Conservation (phyloP, 768 basidiomycete genomes). For the Termitomyces titanicus region DNA sequence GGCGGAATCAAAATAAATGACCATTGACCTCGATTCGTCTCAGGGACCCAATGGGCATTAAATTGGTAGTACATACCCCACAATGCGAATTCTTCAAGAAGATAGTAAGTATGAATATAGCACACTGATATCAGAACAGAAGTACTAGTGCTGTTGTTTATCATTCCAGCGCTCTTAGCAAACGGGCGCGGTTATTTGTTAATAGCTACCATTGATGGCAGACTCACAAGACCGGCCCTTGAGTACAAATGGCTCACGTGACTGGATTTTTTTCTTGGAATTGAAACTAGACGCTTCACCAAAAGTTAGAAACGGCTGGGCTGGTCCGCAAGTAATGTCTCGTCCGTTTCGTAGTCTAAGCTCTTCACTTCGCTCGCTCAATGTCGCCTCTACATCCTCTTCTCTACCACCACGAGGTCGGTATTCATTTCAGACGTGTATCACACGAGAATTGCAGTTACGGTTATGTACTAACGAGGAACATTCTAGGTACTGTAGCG, state of each 20-base stretch:
- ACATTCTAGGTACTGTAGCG: conserved; percentile 12
- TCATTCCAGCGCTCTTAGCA: too few species aligned
- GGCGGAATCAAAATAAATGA: neutral
- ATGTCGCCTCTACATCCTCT: conserved; percentile 6
- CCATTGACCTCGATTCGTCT: neutral
- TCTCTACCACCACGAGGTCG: conserved; percentile 15
- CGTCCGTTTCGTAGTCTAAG: conserved; percentile 23
- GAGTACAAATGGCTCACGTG: neutral
- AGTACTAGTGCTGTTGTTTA: too few species aligned
- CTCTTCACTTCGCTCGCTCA: conserved; percentile 20
- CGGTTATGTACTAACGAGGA: neutral
- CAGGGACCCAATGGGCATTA: neutral
- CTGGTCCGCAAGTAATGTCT: conserved; percentile 21
- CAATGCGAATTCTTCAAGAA: neutral
- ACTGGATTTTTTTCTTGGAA: conserved; percentile 1
- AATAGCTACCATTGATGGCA: too few species aligned
- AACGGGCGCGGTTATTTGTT: too few species aligned
- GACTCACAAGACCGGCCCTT: conserved; percentile 2
- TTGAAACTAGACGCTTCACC: neutral
- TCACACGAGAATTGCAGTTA: conserved; percentile 11
- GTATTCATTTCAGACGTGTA: conserved; percentile 3
- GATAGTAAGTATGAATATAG: neutral
- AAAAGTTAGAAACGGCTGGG: conserved; percentile 9
- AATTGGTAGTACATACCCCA: neutral
- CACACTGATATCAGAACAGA: neutral